Evolutionary conservation across 1,284 basidiomycete genomes (phyloP), one percentile per base, ranked within the genome.

Genomic region (Moniliophthora roreri): DNA sequence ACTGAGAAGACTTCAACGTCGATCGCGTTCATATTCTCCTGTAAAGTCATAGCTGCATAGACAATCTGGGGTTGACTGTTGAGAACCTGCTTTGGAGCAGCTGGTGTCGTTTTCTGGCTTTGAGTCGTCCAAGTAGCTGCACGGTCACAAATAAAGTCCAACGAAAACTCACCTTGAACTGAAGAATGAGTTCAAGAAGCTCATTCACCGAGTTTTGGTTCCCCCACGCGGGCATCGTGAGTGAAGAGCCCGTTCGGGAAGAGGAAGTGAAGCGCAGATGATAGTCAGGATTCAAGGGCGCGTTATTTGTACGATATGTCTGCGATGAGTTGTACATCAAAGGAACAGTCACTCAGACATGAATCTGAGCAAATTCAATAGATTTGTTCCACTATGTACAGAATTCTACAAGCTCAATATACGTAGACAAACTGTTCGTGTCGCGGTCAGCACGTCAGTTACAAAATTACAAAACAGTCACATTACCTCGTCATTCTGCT

Each of bases 1-100:
- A 88, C 88, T 72, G 88, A 85, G 53, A 89, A 80, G 6, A 87
- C 84, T 40, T 89, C 84, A 50, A 85, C 73, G 53, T 88, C 82
- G 36, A 91, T 76, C 0, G 86, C 85, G 53, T 85, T 83, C 69
- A 91, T 80, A 55, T 80, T 82, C 15, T 87, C 85, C 85, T 91
- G 88, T 37, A 89, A 78, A 1, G 78, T 76, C 55, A 90, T 85
- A 1, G 91, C 71, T 1, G 85, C 86, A 66, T 88, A 89, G 0
- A 87, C 82, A 54, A 91, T 88, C 52, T 82, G 81, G 0, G 89
- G 88, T 57, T 88, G 85, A 10, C 76, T 74, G 58, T 85, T 86
- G 39, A 91, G 73, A 58, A 91, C 86, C 24, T 76, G 72, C 28
- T 79, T 76, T 3, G 87, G 87, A 40, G 86, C 81, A 21, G 81